phyloP scores from a whole-genome alignment of 2,329 filamentous ascomycete species.

The Phialophora chinensis region DNA sequence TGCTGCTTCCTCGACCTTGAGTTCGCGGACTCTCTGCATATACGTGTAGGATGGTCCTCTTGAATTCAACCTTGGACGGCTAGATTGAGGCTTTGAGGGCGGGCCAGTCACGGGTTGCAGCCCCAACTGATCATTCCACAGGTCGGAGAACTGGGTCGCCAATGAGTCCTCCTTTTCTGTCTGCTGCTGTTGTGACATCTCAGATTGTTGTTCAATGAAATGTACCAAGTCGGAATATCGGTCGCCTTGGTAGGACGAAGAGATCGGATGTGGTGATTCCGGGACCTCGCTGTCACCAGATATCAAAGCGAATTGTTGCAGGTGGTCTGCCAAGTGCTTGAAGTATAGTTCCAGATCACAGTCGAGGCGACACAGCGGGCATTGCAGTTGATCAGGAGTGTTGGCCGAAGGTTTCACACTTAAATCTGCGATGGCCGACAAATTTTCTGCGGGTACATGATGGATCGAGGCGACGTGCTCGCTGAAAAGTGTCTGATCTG shows the following conservation, averaged over 20 bases:
- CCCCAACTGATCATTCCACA: background rate
- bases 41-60: background rate
- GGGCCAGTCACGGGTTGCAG: background rate
- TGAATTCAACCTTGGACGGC: background rate
- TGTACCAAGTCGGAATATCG: background rate
- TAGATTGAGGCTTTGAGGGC: background rate
- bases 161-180: background rate
- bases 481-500: background rate
- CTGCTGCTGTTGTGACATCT: background rate
- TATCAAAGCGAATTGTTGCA: slow-evolving; percentile 6
- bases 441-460: background rate
- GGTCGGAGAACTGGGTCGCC: background rate
- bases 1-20: background rate
- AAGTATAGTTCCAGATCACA: background rate
- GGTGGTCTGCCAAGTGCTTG: slow-evolving; percentile 6
- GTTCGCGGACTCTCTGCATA: background rate
- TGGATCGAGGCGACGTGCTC: background rate
- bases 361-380: background rate
- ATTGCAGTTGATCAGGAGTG: background rate
- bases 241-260: background rate
- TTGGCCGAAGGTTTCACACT: background rate
- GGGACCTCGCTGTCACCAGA: background rate
- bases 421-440: background rate
- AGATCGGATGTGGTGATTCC: background rate
- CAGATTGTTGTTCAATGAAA: background rate